Evolutionary conservation across 1,284 basidiomycete species (phyloP), one percentile per base, ranked within the genome.

Genomic region (Melanopsichium pennsylvanicum): DNA sequence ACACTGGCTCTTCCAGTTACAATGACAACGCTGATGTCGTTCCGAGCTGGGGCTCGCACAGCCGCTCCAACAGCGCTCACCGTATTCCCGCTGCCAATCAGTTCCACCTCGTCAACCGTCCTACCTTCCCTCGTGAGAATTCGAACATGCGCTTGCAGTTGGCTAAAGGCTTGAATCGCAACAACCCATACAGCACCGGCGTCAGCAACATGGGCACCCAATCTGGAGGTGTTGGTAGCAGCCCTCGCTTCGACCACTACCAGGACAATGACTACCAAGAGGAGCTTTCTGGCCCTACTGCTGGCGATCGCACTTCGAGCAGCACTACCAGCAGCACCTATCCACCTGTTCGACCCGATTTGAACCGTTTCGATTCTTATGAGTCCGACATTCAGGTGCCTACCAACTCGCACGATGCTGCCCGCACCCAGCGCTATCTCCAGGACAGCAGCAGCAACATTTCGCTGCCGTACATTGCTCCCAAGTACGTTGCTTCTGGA

Each of bases 371-470:
- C 55, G 55, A 66, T 42, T 59, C 55, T 13, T 58, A 66, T 42
- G 55, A 59, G 40, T 66, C 62, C 11, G 62, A 59, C 35, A 55
- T 66, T 25, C 55, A 54, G 46, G 37, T 66, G 4, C 62, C 62
- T 11, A 42, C 45, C 26, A 15, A 54, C 41, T 54, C 62, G 32
- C 62, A 66, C 46, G 55, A 66, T 43, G 50, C 55, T 13, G 43
- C 62, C 19, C 49, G 50, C 16, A 66, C 62, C 18, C 62, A 66
- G 42, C 55, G 62, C n/a, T 66, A 66, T 34, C 49, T 66, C 15
- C 62, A 55, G 43, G 62, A 66, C 55, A 66, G 62, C 54, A 59
- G 55, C 35, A 51, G 51, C 52, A 60, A 68, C 48, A 32, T 52
- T 21, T 61, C 51, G 36, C 36, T 68, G 25, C 58, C 64, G n/a